Evolutionary conservation across 1,284 basidiomycete species (phyloP).

Genomic region (Ceratobasidium sp.): DNA sequence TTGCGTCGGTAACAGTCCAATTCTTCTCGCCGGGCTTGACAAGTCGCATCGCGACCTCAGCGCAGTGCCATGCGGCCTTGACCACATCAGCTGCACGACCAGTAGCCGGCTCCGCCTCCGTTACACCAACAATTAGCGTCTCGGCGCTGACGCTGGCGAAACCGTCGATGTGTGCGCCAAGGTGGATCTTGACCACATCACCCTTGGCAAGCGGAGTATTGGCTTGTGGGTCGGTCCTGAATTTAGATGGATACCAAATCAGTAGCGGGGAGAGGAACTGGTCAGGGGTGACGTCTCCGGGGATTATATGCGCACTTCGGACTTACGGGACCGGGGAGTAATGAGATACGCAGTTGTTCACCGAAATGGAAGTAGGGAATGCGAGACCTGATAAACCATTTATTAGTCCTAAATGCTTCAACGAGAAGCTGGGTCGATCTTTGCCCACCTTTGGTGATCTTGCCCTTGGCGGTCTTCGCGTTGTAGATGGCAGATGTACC

Average conservation of each 20-base stretch:
- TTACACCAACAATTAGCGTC: conserved; percentile 84
- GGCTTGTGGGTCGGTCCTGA: conserved; percentile 72
- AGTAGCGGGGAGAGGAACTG: not conserved
- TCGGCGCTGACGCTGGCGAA: conserved; percentile 89
- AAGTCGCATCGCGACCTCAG: conserved; percentile 86
- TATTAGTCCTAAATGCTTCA: not conserved
- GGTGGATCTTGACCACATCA: conserved; percentile 94
- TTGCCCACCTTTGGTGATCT: conserved; percentile 79
- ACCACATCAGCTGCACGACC: conserved; percentile 88
- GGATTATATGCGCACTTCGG: conserved; percentile 9
- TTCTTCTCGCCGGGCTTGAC: conserved; percentile 92
- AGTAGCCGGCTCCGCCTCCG: conserved; percentile 72
- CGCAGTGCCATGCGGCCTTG: conserved; percentile 90
- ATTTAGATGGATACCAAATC: not conserved
- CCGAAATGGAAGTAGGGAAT: conserved; percentile 91
- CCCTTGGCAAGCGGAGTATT: conserved; percentile 75
- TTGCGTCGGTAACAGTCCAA: conserved; percentile 89
- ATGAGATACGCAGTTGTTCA: conserved; percentile 87
- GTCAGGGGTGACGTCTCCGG: conserved; percentile 40
- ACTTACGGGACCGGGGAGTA: conserved; percentile 77
- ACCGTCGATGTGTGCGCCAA: conserved; percentile 97
- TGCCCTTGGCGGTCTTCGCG: conserved; percentile 84
- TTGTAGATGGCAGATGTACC: conserved; percentile 87
- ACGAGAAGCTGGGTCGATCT: not conserved
- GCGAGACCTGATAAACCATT: conserved; percentile 68